Base-by-base conservation (phyloP, 1,284 basidiomycete species). In the Cryptococcus sp. region DNA sequence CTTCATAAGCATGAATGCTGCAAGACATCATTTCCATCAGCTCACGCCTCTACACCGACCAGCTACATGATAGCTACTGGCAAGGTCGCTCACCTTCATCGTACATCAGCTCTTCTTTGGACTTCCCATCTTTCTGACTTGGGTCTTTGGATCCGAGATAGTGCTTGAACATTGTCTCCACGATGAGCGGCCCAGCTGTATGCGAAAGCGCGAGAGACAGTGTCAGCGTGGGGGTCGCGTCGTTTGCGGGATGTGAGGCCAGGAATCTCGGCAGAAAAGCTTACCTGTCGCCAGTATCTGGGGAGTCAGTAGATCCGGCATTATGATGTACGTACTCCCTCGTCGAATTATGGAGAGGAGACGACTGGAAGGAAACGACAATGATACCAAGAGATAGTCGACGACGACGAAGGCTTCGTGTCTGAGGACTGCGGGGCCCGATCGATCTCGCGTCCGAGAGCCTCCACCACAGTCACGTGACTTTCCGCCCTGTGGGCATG, bases 161-260 rank as follows among this genome's bases (percentile, higher is more conserved):
- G 71, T 92, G 90, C 71, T 87, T 88, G 69, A 91, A 79, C 16
- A 91, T 80, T 0, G 87, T 89, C 64, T 87, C 88, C 21, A 92
- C 73, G 44, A 91, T 79, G 53, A 91, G 77, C 4, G 89, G 88
- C 0, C 87, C 89, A 21, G 73, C 74, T 70, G 59, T 16, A 23
- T 33, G 15, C 5, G 50, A 51, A 43, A 45, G 21, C 18, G 12
- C 23, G 21, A 8, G 44, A 21, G 24, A 4, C 46, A 46, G 18
- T 16, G 24, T 46, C 45, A 46, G 45, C 24, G 45, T 28, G 24
- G 24, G 40, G 12, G 16, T 42, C 20, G 38, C 11, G 4, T 23
- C 28, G 15, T 56, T 53, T 52, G 47, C 35, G 2, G 15, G 15
- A 4, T 42, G 20, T 42, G 16, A 7, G 6, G 16, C 40, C 16